Evolutionary conservation across 495 filamentous ascomycete species (phyloP).

Genomic region (Diplogelasinospora grovesii): DNA sequence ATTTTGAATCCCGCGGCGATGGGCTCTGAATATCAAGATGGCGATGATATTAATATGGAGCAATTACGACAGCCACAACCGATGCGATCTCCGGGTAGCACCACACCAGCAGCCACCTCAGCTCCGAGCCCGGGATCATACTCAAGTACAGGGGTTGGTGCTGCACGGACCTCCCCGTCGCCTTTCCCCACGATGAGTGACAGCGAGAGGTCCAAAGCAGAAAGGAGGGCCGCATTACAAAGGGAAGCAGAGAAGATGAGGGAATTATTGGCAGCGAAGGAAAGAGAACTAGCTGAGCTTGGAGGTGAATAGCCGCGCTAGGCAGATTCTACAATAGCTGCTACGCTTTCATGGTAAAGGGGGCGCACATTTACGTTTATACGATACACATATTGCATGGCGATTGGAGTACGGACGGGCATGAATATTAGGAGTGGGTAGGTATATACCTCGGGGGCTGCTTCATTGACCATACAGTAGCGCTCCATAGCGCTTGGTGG

Average conservation of each 20-base stretch:
- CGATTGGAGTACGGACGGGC: too few species aligned
- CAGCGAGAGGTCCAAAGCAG: constrained; percentile 49
- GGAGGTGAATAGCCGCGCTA: constrained; percentile 18
- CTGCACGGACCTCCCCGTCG: constrained; percentile 20
- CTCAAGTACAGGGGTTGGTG: constrained; percentile 13
- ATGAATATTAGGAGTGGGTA: too few species aligned
- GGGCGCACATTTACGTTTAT: too few species aligned
- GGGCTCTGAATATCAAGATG: constrained; percentile 17
- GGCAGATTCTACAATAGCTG: too few species aligned
- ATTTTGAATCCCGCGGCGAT: constrained; percentile 60
- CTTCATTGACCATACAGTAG: too few species aligned
- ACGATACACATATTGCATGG: too few species aligned
- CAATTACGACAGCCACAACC: constrained; percentile 24
- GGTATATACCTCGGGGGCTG: too few species aligned
- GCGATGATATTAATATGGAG: too few species aligned
- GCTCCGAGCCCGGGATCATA: constrained; percentile 32
- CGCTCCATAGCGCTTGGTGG: too few species aligned
- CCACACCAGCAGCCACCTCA: constrained; percentile 19
- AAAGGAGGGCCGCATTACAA: constrained; percentile 59
- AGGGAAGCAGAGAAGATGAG: constrained; percentile 73
- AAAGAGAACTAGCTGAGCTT: constrained; percentile 70
- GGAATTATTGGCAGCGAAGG: constrained; percentile 65
- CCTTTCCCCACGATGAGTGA: constrained; percentile 33
- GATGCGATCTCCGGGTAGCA: constrained; percentile 30
- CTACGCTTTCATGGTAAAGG: too few species aligned